Evolutionary conservation across 768 basidiomycete species (phyloP), one percentile per base, ranked within the genome.

Genomic region (Suillus americanus): DNA sequence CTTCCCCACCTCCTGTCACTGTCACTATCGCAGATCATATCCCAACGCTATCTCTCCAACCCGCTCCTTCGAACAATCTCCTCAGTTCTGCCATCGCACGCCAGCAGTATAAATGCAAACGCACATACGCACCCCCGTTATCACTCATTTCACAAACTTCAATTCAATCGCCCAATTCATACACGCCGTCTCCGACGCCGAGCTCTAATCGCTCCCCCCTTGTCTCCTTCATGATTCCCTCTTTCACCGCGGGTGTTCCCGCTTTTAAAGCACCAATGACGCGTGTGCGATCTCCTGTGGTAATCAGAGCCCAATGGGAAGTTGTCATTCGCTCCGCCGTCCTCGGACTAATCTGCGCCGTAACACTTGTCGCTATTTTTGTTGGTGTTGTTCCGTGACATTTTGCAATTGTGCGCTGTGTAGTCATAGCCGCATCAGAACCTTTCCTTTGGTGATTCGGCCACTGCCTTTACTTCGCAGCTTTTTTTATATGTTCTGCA

Each of bases 231-330:
- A 59, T 71, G 40, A 64, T 77, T 25, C 76, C 75, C 0, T 73
- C 75, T 28, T 76, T 77, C 41, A 77, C 73, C 30, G 67, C 69
- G 23, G 74, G 73, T 13, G 90, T 92, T 18, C 91, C 91, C 2
- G 86, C 90, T 51, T 93, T 93, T 66, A 83, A 86, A 23, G 77
- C 84, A 25, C 89, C 90, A 38, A 77, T 94, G 63, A 92, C 92
- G 50, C 82, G 81, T 46, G 80, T 94, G 25, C 80, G 90, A 59
- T 90, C 84, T 65, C 87, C 90, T 18, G 81, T 89, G 63, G 85
- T 93, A 60, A 82, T 85, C 60, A 82, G 92, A n/a, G 90, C 86
- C 3, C 92, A 94, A 69, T 94, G 92, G 92, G 91, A 93, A 75
- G 89, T 94, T 35, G 89, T 93, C 37, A 78, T 90, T 33, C 80